Percentiles rank a stretch among this genome's conserved stretches.
phyloP scores from a whole-genome alignment of 108 stramenopile species.

The Nannochloropsis oceanica region DNA sequence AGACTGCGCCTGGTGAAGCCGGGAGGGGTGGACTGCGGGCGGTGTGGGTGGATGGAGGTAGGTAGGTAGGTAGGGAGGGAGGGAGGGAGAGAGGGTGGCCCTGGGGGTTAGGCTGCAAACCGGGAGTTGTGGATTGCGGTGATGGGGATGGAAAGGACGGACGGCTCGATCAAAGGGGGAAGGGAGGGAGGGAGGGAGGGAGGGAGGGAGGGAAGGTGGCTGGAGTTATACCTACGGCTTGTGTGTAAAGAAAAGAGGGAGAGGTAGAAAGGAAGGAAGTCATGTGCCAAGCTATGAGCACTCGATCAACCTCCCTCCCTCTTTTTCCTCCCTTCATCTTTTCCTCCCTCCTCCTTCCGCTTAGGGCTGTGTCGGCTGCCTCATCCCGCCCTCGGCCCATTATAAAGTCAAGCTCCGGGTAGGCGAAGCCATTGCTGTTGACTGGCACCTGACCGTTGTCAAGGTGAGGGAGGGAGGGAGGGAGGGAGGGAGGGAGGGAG shows the following conservation, averaged over 20 bases:
- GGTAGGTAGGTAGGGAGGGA: too few relatives aligned
- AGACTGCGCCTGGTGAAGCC: neutral
- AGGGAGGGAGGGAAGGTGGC: neutral
- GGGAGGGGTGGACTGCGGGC: neutral
- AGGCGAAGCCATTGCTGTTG: slow-evolving; percentile 12
- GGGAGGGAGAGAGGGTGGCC: too few relatives aligned
- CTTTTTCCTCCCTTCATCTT: too few relatives aligned
- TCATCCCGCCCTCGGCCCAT: neutral
- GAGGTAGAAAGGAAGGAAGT: too few relatives aligned
- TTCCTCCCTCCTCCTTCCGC: neutral
- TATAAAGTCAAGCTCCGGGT: neutral
- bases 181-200: neutral
- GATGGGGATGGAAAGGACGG: too few relatives aligned
- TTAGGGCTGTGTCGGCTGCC: neutral
- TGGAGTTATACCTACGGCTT: too few relatives aligned
- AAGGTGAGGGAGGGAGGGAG: slow-evolving; percentile 6
- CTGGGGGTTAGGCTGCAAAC: too few relatives aligned
- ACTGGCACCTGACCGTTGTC: slow-evolving; percentile 28
- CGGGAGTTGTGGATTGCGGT: too few relatives aligned
- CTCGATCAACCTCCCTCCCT: too few relatives aligned
- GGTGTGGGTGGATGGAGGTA: neutral
- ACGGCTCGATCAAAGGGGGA: neutral
- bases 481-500: neutral
- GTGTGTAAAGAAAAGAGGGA: too few relatives aligned
- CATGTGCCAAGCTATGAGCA: too few relatives aligned